phyloP scores from a whole-genome alignment of 1,284 basidiomycete genomes.

The Irpex sp. region DNA sequence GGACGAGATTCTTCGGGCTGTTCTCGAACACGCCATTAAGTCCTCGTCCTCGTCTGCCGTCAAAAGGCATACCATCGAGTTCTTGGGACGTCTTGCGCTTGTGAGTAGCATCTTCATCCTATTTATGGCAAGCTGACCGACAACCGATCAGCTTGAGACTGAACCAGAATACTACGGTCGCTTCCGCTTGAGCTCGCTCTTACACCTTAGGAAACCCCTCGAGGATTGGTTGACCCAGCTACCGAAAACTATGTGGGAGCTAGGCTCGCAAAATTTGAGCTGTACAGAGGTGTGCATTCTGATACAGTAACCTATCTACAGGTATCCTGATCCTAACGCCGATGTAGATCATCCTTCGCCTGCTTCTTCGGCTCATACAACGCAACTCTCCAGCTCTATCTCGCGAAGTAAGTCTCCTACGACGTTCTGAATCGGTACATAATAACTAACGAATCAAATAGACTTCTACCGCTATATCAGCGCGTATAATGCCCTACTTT shows the following conservation, averaged over 20 bases:
- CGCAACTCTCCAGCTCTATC: conserved; percentile 44
- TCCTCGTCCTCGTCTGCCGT: conserved; percentile 53
- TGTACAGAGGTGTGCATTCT: too few species aligned
- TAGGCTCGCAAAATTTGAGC: conserved; percentile 53
- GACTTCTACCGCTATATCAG: conserved; percentile 42
- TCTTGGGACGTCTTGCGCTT: conserved; percentile 64
- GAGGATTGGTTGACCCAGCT: conserved; percentile 67
- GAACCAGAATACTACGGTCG: conserved; percentile 50
- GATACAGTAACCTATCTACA: too few species aligned
- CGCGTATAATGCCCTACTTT: conserved; percentile 76
- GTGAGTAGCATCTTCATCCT: conserved; percentile 41
- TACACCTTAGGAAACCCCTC: conserved; percentile 36
- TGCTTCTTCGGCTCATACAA: conserved; percentile 62
- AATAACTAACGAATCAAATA: conserved; percentile 22
- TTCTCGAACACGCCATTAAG: conserved; percentile 57
- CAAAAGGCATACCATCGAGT: conserved; percentile 67
- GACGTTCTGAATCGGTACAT: neutral
- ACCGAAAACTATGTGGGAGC: conserved; percentile 82
- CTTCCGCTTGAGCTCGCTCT: conserved; percentile 37
- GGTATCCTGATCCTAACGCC: neutral
- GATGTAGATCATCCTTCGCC: conserved; percentile 52
- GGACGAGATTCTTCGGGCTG: conserved; percentile 43
- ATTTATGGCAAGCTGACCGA: neutral
- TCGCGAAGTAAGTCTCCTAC: conserved; percentile 32
- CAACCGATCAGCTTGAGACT: conserved; percentile 51